phyloP scores from a whole-genome alignment of 768 basidiomycete species.

The Lyophyllum atratum region DNA sequence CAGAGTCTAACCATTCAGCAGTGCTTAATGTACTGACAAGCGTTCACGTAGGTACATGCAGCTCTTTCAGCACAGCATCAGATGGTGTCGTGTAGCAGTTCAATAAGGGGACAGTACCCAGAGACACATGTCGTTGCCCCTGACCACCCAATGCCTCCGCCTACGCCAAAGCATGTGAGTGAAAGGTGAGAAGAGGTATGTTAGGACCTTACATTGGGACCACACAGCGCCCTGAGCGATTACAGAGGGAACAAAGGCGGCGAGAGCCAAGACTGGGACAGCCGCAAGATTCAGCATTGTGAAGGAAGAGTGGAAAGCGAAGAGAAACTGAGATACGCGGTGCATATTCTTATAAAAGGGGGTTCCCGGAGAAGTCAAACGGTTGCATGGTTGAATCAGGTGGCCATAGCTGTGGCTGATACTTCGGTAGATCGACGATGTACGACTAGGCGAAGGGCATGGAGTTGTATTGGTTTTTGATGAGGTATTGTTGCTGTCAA shows the following conservation, averaged over 20 bases:
- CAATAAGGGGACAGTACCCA: constrained; percentile 26
- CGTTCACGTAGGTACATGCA: constrained; percentile 26
- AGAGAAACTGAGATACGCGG: background rate
- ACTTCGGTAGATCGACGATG: constrained; percentile 2
- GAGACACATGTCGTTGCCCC: constrained; percentile 43
- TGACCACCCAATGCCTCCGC: constrained; percentile 36
- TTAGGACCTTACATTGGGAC: constrained; percentile 16
- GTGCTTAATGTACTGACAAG: constrained; percentile 22
- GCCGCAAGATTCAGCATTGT: background rate
- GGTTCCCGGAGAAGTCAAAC: background rate
- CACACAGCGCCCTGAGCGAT: constrained; percentile 18
- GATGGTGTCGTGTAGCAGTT: background rate
- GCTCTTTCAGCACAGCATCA: constrained; percentile 7
- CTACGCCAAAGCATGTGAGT: constrained; percentile 1
- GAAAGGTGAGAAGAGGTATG: background rate
- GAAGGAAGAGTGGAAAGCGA: background rate
- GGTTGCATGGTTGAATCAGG: background rate
- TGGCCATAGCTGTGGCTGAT: background rate
- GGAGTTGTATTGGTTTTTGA: background rate
- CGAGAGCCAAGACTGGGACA: constrained; percentile 8
- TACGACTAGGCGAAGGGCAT: no score
- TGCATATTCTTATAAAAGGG: background rate
- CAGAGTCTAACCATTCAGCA: background rate
- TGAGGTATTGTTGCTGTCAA: background rate
- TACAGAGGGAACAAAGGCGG: constrained; percentile 5